Evolutionary conservation across 106 monocot genomes (phyloP), one percentile per base, ranked within the genome.

Genomic region (Chionographis japonica): DNA sequence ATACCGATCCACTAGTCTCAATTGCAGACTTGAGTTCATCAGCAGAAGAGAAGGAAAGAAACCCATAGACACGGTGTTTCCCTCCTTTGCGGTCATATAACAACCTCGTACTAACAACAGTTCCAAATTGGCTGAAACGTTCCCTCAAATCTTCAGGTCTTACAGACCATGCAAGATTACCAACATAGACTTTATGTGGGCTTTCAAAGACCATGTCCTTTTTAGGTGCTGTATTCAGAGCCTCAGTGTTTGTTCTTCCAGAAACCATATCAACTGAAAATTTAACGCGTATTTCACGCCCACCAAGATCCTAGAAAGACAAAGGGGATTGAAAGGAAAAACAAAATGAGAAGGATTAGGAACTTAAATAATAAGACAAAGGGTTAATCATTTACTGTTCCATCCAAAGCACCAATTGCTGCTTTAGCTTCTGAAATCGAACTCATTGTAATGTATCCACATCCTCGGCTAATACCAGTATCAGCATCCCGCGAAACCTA

Each of bases 91-190:
- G 74, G 61, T 93, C 93, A 57, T 81, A 77, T 4, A 93, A 76
- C 60, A 93, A 50, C 68, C 86, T 89, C 15, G 89, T 67, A 62
- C 93, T 93, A 19, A 86, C 79, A 3, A 93, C 79, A 35, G 75
- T 86, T 68, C 93, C 93, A 80, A 72, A 93, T 72, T 86, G 86
- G 66, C 77, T 84, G 65, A 93, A 93, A 72, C 84, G 58, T n/a
- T 86, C 84, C 69, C 81, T 74, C 74, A 93, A 72, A 61, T 86
- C 75, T 71, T 89, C 83, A 68, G 86, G 86, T 69, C 55, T 79
- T 19, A 80, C 69, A 20, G 85, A 84, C 89, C 89, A 83, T 42
- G 89, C 65, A 65, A 93, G 83, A 61, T 93, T 93, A 37, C 93
- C 93, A 52, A 89, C 80, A 61, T 93, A 93, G n/a, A 71, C 71